Conservation (phyloP, 306 rosid species). For the Echinosophora koreensis region DNA sequence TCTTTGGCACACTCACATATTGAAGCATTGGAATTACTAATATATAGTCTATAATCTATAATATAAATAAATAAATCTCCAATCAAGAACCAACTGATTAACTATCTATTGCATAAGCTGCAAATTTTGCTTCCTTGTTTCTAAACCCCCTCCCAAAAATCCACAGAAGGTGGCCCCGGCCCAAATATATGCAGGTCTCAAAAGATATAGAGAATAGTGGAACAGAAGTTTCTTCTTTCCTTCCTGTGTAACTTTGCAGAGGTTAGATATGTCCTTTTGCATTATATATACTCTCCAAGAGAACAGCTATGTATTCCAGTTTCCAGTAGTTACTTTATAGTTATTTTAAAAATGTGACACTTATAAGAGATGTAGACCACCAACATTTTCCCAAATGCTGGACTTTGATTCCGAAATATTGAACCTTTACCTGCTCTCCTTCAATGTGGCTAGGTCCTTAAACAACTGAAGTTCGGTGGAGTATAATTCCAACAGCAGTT, state of each 20-base stretch:
- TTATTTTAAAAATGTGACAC: conserved; percentile 16
- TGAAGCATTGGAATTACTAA: conserved; percentile 9
- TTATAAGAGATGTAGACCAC: conserved; percentile 12
- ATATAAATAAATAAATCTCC: background rate
- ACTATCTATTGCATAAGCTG: background rate
- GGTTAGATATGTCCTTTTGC: conserved; percentile 12
- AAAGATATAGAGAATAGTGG: background rate
- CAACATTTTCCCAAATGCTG: conserved; percentile 21
- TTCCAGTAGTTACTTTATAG: background rate
- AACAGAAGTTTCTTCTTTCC: conserved; percentile 24
- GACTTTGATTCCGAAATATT: background rate
- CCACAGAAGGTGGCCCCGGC: background rate
- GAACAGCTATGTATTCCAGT: conserved; percentile 20
- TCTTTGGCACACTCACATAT: background rate
- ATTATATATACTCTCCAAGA: background rate
- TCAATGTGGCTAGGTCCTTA: conserved; percentile 72
- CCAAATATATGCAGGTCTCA: conserved; percentile 28
- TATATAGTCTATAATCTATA: background rate
- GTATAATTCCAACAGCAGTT: conserved; percentile 78
- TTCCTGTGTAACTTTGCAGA: background rate
- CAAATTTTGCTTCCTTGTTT: conserved; percentile 4
- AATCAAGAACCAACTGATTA: conserved; percentile 21
- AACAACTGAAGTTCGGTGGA: conserved; percentile 85
- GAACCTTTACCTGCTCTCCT: conserved; percentile 84
- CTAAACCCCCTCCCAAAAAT: conserved; percentile 24